Base-by-base conservation (phyloP, 2,329 filamentous ascomycete genomes). In the Sporothrix globosa region DNA sequence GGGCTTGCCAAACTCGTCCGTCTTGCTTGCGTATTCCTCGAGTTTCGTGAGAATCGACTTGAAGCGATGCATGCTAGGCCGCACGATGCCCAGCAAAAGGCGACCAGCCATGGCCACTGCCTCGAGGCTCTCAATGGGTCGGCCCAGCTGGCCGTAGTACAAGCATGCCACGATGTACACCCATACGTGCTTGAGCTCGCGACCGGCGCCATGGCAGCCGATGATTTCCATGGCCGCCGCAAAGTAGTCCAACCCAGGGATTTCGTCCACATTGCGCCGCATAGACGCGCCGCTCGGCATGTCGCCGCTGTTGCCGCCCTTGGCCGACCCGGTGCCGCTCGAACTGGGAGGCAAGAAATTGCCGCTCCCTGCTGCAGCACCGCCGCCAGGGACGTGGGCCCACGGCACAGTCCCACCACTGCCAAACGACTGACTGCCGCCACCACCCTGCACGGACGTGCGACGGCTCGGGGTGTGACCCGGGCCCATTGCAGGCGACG, bases 241-340 rank as follows among this genome's bases (percentile, higher is more conserved):
- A 78, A 94, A 97, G 78, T 97, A 97, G 41, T 93, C 91, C 71
- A 98, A 82, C 0, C 96, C 96, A 0, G 96, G 95, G 72, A 97
- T 91, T 7, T 91, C 86, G 76, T 98, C 93, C 67, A 96, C 85
- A 77, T 97, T 97, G 75, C 86, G 74, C 73, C 77, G 66, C 56
- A 46, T 56, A 17, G 66, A 44, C 7, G 30, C 1, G 17, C 27
- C 2, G 17, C 27, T 27, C n/a, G 56, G n/a, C 58, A 46, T n/a
- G 21, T n/a, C n/a, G 21, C 48, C 21, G 14, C 52, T 41, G 14
- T 54, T 24, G 2, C 58, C 60, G 3, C 68, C 68, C 34, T 54
- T 67, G n/a, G 30, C 65, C 19, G 48, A 53, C 2, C 48, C 65
- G 6, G 65, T 50, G n/a, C 53, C 53, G 21, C 50, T 68, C 34